Evolutionary conservation across 75 land plant species (phyloP).

Genomic region (Selaginella moellendorffii): DNA sequence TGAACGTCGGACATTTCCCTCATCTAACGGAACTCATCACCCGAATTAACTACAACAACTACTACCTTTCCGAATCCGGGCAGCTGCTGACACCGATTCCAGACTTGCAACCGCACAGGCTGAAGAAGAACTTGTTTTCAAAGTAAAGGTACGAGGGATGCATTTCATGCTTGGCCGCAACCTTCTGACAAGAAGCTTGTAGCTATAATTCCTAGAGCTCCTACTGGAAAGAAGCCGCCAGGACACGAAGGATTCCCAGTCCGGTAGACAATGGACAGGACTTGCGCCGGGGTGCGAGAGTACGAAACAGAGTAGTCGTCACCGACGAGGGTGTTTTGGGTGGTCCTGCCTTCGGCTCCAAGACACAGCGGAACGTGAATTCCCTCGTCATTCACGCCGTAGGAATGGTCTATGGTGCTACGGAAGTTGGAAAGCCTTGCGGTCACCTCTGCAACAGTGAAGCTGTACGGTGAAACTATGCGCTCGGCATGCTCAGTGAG

Average conservation of each 20-base stretch:
- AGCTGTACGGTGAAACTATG: conserved; percentile 29
- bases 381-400: conserved; percentile 48
- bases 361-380: conserved; percentile 24
- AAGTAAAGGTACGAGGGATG: no score
- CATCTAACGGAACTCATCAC: conserved; percentile 84
- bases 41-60: conserved; percentile 79
- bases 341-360: conserved; percentile 36
- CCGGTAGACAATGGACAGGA: conserved; percentile 53
- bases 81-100: conserved; percentile 38
- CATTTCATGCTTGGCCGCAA: no score
- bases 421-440: conserved; percentile 19
- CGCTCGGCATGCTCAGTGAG: conserved; percentile 25
- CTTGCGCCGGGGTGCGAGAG: conserved; percentile 41
- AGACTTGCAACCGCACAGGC: no score
- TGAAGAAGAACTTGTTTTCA: no score
- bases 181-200: no score
- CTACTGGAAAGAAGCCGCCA: conserved; percentile 29
- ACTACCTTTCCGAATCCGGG: conserved; percentile 78
- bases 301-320: conserved; percentile 40
- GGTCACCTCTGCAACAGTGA: conserved; percentile 52
- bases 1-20: conserved; percentile 94
- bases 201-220: no score
- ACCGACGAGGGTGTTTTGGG: conserved; percentile 38
- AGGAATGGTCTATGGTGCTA: not conserved
- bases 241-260: conserved; percentile 23